These are phyloP conservation scores for Cladorrhinum samala DNA, from an alignment of 495 filamentous ascomycete species.

Conservation along the genomic window DNA sequence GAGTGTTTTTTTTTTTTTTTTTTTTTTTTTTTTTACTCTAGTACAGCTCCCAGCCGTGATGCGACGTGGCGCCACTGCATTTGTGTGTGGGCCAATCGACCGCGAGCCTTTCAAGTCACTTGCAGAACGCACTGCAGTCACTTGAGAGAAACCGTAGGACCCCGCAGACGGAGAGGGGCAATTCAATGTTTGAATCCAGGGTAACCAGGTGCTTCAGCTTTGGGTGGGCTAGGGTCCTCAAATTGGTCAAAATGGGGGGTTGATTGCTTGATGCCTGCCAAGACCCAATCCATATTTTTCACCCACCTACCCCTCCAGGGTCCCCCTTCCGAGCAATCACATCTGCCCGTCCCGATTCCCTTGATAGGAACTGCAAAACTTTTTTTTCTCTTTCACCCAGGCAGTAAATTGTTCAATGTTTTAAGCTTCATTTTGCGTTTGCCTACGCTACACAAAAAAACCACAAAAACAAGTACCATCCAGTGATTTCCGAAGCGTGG, in stretches of 20 bases:
- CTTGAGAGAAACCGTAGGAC: conserved; percentile 34
- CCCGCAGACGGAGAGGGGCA: neutral
- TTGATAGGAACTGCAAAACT: conserved; percentile 3
- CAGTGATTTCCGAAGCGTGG: no score
- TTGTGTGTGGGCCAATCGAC: conserved; percentile 31
- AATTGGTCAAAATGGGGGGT: conserved; percentile 12
- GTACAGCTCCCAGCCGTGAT: conserved; percentile 20
- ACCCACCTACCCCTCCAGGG: conserved; percentile 4
- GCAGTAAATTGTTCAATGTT: neutral
- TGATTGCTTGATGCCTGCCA: conserved; percentile 19
- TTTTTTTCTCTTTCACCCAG: conserved; percentile 4
- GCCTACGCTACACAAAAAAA: neutral
- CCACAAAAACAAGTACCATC: neutral
- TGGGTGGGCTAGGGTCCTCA: neutral
- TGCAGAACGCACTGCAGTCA: conserved; percentile 26
- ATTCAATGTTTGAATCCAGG: neutral
- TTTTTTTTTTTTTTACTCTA: no score
- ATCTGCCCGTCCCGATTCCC: conserved; percentile 3
- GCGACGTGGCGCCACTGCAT: conserved; percentile 48
- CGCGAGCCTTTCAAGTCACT: conserved; percentile 4
- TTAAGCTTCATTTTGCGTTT: neutral
- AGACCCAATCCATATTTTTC: conserved; percentile 13
- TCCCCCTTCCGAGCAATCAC: conserved; percentile 6
- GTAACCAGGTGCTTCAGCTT: no score
- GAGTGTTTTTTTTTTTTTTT: no score